Conservation (phyloP, 2,329 filamentous ascomycete genomes). For the Verticillium nubilum region DNA sequence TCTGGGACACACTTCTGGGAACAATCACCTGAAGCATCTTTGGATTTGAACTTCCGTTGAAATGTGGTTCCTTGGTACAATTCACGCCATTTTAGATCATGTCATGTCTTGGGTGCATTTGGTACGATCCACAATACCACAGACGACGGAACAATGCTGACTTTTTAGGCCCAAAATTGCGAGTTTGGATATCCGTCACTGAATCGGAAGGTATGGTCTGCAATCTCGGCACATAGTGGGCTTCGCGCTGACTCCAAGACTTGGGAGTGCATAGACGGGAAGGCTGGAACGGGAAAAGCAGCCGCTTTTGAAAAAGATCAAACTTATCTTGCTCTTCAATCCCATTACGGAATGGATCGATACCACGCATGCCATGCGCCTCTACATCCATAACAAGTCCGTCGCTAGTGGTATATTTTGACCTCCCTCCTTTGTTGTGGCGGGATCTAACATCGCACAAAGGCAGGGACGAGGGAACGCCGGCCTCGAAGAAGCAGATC, state of each 20-base stretch:
- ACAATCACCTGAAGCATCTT: too few species aligned
- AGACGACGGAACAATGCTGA: too few species aligned
- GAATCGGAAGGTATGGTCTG: constrained; percentile 4
- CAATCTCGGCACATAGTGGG: too few species aligned
- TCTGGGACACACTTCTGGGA: too few species aligned
- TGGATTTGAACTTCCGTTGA: too few species aligned
- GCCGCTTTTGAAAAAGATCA: constrained; percentile 31
- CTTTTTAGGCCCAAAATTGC: background rate
- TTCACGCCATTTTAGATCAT: too few species aligned
- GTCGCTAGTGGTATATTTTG: constrained; percentile 19
- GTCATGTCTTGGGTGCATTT: too few species aligned
- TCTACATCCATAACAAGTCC: constrained; percentile 29
- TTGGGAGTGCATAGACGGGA: constrained; percentile 18
- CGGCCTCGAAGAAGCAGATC: constrained; percentile 26
- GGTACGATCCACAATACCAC: too few species aligned
- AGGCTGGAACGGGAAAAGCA: constrained; percentile 30
- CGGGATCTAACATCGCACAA: background rate
- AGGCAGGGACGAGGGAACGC: constrained; percentile 19
- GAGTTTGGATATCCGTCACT: constrained; percentile 2
- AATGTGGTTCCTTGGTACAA: too few species aligned
- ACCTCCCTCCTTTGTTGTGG: background rate
- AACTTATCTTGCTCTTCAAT: constrained; percentile 34
- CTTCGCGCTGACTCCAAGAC: too few species aligned
- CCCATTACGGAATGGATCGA: constrained; percentile 33
- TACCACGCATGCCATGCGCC: constrained; percentile 26